These are phyloP conservation scores for Fennellomyces sp. DNA, from an alignment of 371 early-diverging fungal genomes.

Conservation along the genomic window DNA sequence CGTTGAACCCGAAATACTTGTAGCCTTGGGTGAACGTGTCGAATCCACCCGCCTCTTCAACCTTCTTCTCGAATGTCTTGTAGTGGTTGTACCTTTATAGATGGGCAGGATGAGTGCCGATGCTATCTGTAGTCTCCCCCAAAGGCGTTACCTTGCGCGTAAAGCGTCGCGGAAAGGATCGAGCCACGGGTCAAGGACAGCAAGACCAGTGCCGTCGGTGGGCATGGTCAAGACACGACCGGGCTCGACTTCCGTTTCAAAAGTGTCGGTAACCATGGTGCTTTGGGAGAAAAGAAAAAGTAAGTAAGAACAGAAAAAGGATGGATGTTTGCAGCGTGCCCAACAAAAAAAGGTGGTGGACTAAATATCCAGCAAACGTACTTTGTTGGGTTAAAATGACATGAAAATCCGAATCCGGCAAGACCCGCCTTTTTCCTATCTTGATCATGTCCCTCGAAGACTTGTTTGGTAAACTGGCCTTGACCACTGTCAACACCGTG, in stretches of 20 bases:
- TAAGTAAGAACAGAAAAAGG: not conserved
- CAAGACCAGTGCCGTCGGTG: slow-evolving; percentile 67
- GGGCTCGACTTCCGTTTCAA: slow-evolving; percentile 37
- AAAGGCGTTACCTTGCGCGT: slow-evolving; percentile 57
- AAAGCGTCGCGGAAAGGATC: slow-evolving; percentile 67
- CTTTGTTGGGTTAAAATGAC: slow-evolving; percentile 3
- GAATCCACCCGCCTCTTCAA: slow-evolving; percentile 76
- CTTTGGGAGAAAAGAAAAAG: not conserved
- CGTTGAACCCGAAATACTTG: slow-evolving; percentile 79
- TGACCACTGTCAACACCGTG: slow-evolving; percentile 72
- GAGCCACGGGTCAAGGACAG: slow-evolving; percentile 73
- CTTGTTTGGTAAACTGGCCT: slow-evolving; percentile 66
- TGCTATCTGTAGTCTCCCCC: not conserved
- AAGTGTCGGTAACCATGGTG: slow-evolving; percentile 16
- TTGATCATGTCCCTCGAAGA: slow-evolving; percentile 56
- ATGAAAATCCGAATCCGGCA: not conserved
- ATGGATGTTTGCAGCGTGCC: no score
- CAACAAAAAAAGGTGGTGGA: no score
- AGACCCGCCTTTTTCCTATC: not conserved
- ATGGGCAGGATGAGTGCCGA: not conserved
- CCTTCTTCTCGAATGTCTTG: slow-evolving; percentile 65
- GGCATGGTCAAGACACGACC: slow-evolving; percentile 42
- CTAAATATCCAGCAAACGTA: not conserved
- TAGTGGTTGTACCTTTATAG: slow-evolving; percentile 51
- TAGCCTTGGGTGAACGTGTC: slow-evolving; percentile 83